Base-by-base conservation (phyloP, 148 eudicot species). In the Rhododendron ovatum region DNA sequence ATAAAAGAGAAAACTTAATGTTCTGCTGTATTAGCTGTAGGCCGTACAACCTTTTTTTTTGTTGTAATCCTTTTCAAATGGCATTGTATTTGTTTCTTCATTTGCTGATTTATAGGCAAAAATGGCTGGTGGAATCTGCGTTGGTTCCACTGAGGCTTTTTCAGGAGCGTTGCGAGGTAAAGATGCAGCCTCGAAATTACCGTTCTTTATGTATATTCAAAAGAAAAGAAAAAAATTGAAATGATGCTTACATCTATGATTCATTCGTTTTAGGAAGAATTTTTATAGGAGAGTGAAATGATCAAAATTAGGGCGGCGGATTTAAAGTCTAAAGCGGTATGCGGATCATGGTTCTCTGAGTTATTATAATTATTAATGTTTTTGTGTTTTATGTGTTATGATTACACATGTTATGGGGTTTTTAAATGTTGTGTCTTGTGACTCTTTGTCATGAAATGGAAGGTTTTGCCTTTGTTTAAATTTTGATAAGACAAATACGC, bases 121-220 rank as follows among this genome's bases (percentile, higher is more conserved):
- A 92, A 86, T 98, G 99, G 99, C 90, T 96, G 50, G 98, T 98
- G 87, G 99, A 98, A 88, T 91, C 94, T 78, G 85, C 96, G 28
- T 45, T 98, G 87, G 97, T 95, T 47, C 98, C 98, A 22, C 88
- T 93, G 90, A 94, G 94, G 91, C 89, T 90, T 69, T 98, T 98
- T 83, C 98, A 95, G 94, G 99, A 98, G 91, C 99, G 98, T 22
- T 95, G 98, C 78, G 99, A 98, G 98, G 98, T 98, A 41, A 74
- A 30, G 18, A 55, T 57, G 33, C 47, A 45, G 84, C 71, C 43
- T 13, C 84, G 77, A 33, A 57, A 53, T 65, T 48, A 75, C 12
- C 9, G 43, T 51, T 67, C 76, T 88, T 87, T 82, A 24, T 76
- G 0, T 83, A 48, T 26, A 81, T 51, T 85, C 48, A 61, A n/a